A percentile compares a stretch with the other conserved stretches of the same genome.
Conservation (phyloP, 345 rosid species). For the Eucalyptus regnans region DNA sequence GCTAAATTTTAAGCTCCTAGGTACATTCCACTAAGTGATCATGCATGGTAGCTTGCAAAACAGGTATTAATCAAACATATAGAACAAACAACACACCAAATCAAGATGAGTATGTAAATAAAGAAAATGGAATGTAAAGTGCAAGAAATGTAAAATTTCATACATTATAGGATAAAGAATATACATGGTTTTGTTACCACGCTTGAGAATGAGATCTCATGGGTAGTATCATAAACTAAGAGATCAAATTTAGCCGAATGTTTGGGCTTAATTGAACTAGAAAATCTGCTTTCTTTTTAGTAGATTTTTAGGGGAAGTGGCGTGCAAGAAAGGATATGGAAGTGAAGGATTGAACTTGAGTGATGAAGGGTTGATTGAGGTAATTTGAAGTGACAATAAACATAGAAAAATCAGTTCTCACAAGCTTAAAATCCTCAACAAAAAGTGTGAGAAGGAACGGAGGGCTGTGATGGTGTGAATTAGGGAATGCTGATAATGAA, state of each 20-base stretch:
- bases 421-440: too few relatives aligned
- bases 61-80: neutral
- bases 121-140: neutral
- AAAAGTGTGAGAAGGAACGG: too few relatives aligned
- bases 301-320: too few relatives aligned
- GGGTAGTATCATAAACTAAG: neutral
- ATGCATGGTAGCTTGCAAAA: neutral
- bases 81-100: neutral
- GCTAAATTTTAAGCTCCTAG: neutral
- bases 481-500: neutral
- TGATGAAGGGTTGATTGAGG: too few relatives aligned
- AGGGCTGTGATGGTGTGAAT: too few relatives aligned
- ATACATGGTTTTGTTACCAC: neutral
- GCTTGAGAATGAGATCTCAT: rapidly evolving
- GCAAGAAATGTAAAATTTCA: neutral
- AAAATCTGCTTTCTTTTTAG: too few relatives aligned
- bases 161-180: neutral
- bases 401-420: too few relatives aligned
- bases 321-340: too few relatives aligned
- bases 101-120: neutral
- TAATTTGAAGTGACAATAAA: too few relatives aligned
- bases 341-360: too few relatives aligned
- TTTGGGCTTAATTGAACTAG: too few relatives aligned
- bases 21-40: neutral
- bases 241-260: too few relatives aligned